Evolutionary conservation across 805 yeast species (phyloP), one percentile per base, ranked within the genome.

Genomic region (Jamesozyma piceae): DNA sequence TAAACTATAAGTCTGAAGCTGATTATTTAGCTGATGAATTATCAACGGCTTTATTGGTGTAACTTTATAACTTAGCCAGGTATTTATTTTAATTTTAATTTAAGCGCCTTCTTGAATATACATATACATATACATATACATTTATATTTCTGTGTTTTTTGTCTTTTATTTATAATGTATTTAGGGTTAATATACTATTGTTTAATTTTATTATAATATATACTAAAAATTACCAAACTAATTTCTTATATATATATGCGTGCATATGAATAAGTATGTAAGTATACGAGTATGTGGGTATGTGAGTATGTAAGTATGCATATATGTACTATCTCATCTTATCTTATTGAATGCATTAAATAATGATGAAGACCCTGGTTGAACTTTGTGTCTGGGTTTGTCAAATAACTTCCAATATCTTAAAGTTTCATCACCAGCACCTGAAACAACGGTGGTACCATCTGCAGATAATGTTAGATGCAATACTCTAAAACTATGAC

Each of bases 361-460:
- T 36, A 84, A 63, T 11, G 78, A 82, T 17, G 84, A 75, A 19
- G 38, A 34, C 22, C 81, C 73, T 20, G 79, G 78, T 11, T 74
- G 74, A 32, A 66, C 68, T 43, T 76, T 80, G 39, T 67, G 66
- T 52, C 75, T 79, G 45, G 73, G 77, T 59, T 82, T 85, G 46
- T 86, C 95, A 66, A 89, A 92, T 1, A 89, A 83, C 52, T 87
- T 88, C 98, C 98, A 92, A 59, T 92, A 86, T 49, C 98, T 64
- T 43, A 92, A 67, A 0, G 98, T 92, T 62, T 92, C 98, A 64
- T 92, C 98, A 4, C 97, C 98, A 1, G 98, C 97, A 2, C 98
- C 98, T 0, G 98, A 89, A 2, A 90, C 98, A 13, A 92, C 82
- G 0, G 97, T 88, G 48, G 86, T 88, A 0, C 98, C 98, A 64